Base-by-base conservation (phyloP, 208 protist species). In the Trypanosoma lewisi region DNA sequence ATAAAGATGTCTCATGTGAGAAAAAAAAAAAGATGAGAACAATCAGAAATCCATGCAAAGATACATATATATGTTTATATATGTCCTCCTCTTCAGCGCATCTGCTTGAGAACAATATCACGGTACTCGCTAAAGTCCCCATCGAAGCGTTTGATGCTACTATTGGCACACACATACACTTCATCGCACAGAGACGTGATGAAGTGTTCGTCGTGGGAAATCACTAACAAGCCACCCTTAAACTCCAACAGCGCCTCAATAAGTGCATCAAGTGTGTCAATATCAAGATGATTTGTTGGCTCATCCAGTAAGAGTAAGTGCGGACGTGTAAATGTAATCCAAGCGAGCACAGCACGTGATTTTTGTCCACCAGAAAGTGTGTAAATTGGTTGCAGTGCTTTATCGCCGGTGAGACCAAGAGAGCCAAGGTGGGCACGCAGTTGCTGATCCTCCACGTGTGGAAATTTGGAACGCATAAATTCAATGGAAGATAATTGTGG, bases 271-370 rank as follows among this genome's bases (percentile, higher is more conserved):
- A 97, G 89, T 17, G 94, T 95, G 70, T 97, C 94, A 73, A 97
- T 96, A 58, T 97, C 94, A 21, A 98, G 66, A 69, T 98, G 96
- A 75, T 98, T 98, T 1, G 94, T 98, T 21, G 94, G 95, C 86
- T 99, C 97, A 83, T 99, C 97, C 27, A 99, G 81, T 23, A 99
- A 52, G 36, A 99, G 78, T 44, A 99, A 67, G 70, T 98, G 89
- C 17, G 98, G 97, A 25, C 85, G 83, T 27, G 74, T 80, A 50
- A 94, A 97, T 1, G 94, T 97, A 48, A 99, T 95, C 72, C 82
- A 85, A 8, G 97, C 88, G n/a, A 98, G 83, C 34, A 87, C 87
- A 12, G 98, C 78, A 25, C 97, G 86, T 37, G 92, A 92, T 70
- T 97, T 97, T 80, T 99, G 95, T 21, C 97, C 96, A 39, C 96